Base-by-base conservation (phyloP, 2,329 filamentous ascomycete genomes). In the Corinectria fuckeliana region DNA sequence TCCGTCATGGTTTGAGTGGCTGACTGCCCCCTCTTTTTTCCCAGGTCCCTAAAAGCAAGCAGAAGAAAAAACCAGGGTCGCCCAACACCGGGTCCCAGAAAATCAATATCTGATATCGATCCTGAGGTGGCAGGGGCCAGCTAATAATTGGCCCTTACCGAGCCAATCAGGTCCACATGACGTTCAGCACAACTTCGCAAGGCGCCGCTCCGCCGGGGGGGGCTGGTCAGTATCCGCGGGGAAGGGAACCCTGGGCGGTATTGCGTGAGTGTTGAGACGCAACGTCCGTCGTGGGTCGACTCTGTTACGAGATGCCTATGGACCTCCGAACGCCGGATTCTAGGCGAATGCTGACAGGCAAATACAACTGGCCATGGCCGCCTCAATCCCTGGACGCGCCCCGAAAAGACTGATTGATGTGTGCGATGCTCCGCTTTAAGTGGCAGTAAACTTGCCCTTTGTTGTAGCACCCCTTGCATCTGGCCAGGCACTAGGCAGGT, bases 41-140 rank as follows among this genome's bases (percentile, higher is more conserved):
- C 8, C 36, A 13, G 45, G 52, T 41, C 18, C 42, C 50, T 28
- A 49, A 50, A 49, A 47, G 38, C 36, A 23, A 36, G 47, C 44
- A 52, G 28, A 52, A 52, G 47, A 26, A 50, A 38, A 34, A 56
- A 30, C 45, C 36, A 50, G 57, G 51, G 52, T 64, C 60, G 54
- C 42, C 54, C 61, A 58, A 59, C 23, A 45, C 28, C 55, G 57
- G 65, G 52, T 66, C 63, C 65, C 41, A 61, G 58, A 68, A 71
- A 66, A 62, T 63, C 62, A 72, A 69, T 74, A 70, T 75, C 72
- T 76, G 74, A 76, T 76, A 76, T 76, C 69, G 64, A 63, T 56
- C 64, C 64, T 59, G 61, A 66, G 63, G 67, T 58, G 69, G 69
- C 74, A 76, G 69, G 74, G 74, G 60, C 61, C 16, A 49, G 52